Evolutionary conservation across 2,329 filamentous ascomycete species (phyloP).

Genomic region (Alternaria triticina): DNA sequence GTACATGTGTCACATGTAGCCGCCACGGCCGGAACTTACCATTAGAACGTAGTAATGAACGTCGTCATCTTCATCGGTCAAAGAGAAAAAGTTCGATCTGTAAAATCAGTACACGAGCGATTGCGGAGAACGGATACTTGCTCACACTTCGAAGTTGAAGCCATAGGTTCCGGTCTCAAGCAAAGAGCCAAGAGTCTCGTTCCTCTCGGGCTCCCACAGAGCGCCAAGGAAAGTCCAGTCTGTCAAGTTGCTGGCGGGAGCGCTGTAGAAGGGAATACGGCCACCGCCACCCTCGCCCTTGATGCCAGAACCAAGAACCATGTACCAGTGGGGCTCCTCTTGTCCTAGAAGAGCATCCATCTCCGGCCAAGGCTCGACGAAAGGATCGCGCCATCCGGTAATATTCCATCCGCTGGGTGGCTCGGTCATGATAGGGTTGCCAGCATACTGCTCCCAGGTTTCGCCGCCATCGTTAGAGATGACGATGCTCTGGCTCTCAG

Average conservation of each 20-base stretch:
- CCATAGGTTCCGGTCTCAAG: conserved; percentile 55
- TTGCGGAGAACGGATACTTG: background rate
- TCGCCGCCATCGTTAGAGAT: conserved; percentile 54
- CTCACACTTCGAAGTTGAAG: conserved; percentile 56
- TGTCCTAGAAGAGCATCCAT: conserved; percentile 53
- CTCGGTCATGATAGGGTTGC: conserved; percentile 54
- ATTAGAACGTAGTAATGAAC: conserved; percentile 55
- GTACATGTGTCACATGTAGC: background rate
- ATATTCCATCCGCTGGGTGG: conserved; percentile 55
- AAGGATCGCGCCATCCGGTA: conserved; percentile 46
- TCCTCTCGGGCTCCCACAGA: conserved; percentile 53
- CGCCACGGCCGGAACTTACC: conserved; percentile 5
- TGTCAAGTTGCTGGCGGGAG: conserved; percentile 52
- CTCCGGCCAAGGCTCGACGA: conserved; percentile 48
- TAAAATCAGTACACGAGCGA: conserved; percentile 3
- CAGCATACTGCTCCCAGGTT: conserved; percentile 55
- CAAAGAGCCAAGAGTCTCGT: conserved; percentile 51
- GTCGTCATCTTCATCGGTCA: conserved; percentile 52
- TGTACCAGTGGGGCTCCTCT: conserved; percentile 54
- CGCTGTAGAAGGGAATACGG: conserved; percentile 56
- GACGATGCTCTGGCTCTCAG: conserved; percentile 56
- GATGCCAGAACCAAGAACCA: conserved; percentile 56
- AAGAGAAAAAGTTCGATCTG: conserved; percentile 54
- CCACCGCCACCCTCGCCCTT: conserved; percentile 55
- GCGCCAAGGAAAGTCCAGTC: conserved; percentile 57